Base-by-base conservation (phyloP, 2,329 filamentous ascomycete genomes). In the Pochonia chlamydosporia region DNA sequence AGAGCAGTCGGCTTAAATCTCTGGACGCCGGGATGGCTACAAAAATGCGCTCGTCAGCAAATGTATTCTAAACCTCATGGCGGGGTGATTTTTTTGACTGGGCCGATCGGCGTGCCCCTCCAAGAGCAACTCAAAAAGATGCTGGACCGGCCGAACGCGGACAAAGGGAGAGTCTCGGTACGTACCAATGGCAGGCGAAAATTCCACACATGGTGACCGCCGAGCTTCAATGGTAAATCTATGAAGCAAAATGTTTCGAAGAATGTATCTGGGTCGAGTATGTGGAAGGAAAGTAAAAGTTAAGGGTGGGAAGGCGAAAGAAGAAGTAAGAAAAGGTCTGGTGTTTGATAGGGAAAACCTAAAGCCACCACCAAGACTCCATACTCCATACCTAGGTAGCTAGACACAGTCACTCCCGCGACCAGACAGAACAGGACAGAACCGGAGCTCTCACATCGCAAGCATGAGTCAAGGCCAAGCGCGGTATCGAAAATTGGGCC, bases 1-100 rank as follows among this genome's bases (percentile, higher is more conserved):
- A 97, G 78, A 63, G 92, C 92, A 53, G 87, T 92, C 44, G 92
- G 87, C 82, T 96, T 96, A 79, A 97, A 97, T 65, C 90, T 91
- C 65, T 88, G 84, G 63, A 96, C 89, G 81, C 96, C 88, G 55
- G 92, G 91, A 67, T 97, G 91, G 74, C 81, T 83, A 55, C 56
- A 56, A 25, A 26, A 43, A 43, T 35, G 37, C 40, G 28, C 51
- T 51, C 51, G 48, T 44, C 40, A 42, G 53, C 49, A 44, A 44
- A 46, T 7, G 16, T 14, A 11, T 35, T 36, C 24, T 43, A 30
- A 20, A 40, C 14, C 45, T 46, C 48, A 58, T 61, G 58, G 66
- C 59, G 62, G 63, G 63, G 60, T 63, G 44, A 36, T 26, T 16
- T 23, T 23, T 20, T 10, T 26, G 39, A 28, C 33, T 48, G n/a